phyloP scores from a whole-genome alignment of 225 moss, liverwort and hornwort species.

The Bryum argenteum region DNA sequence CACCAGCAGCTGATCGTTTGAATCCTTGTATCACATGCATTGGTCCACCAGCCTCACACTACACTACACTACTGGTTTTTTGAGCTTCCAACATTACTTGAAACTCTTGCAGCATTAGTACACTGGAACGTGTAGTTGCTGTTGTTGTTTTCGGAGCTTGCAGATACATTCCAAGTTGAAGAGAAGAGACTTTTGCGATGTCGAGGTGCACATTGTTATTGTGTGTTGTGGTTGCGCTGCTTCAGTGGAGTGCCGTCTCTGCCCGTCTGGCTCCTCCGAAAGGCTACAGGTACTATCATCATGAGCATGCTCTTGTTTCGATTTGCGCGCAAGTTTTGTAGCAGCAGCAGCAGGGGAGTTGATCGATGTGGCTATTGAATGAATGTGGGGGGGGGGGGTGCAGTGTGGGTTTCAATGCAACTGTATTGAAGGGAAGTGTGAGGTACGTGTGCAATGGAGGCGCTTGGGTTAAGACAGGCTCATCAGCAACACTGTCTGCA shows the following conservation, averaged over 20 bases:
- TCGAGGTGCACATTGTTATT: conserved; percentile 11
- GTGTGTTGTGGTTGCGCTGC: conserved; percentile 27
- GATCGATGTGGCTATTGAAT: not conserved
- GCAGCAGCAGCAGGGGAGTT: not conserved
- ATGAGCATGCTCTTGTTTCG: not conserved
- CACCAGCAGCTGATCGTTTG: too few relatives aligned
- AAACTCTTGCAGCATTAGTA: not conserved
- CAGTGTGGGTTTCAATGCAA: conserved; percentile 37
- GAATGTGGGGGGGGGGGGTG: too few relatives aligned
- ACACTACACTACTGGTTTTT: too few relatives aligned
- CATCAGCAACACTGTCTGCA: conserved; percentile 14
- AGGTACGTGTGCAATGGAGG: conserved; percentile 32
- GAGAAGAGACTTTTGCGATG: too few relatives aligned
- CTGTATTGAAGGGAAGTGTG: not conserved
- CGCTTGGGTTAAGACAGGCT: conserved; percentile 29
- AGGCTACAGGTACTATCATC: conserved; percentile 39
- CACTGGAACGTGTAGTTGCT: not conserved
- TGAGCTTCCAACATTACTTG: too few relatives aligned
- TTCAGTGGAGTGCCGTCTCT: conserved; percentile 36
- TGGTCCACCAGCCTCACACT: too few relatives aligned
- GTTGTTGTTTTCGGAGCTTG: not conserved
- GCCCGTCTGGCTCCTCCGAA: conserved; percentile 28
- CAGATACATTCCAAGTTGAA: conserved; percentile 2
- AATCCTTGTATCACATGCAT: too few relatives aligned
- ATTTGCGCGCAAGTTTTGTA: not conserved